These are phyloP conservation scores for Talaromyces sp. DNA, from an alignment of 2,329 filamentous ascomycete species.

Conservation along the genomic window DNA sequence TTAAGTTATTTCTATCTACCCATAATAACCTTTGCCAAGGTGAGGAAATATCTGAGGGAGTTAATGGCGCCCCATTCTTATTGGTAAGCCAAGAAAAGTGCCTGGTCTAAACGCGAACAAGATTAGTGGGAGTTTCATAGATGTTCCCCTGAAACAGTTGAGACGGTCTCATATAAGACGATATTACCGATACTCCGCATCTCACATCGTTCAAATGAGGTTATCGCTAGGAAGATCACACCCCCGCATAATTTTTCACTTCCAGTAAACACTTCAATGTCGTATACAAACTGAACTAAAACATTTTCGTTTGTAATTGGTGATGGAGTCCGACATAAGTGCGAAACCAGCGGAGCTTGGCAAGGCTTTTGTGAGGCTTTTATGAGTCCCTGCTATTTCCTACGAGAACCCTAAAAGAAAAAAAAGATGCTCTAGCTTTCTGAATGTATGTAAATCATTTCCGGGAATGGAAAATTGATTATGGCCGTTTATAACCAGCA, in stretches of 20 bases:
- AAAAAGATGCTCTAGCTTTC: neutral
- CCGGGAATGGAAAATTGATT: neutral
- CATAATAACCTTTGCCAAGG: too few relatives aligned
- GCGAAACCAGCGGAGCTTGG: neutral
- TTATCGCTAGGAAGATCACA: neutral
- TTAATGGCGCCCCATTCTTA: neutral
- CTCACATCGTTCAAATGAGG: neutral
- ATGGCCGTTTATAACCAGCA: neutral
- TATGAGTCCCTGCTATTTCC: neutral
- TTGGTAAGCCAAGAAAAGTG: neutral
- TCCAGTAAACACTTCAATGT: neutral
- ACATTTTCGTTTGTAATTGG: neutral
- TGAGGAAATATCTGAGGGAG: neutral
- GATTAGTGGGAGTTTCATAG: neutral
- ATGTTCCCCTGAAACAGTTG: neutral
- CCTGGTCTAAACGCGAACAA: neutral
- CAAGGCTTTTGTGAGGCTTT: neutral
- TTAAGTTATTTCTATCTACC: neutral
- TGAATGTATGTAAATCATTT: neutral
- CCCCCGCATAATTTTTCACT: neutral
- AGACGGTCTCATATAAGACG: neutral
- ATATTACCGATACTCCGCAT: neutral
- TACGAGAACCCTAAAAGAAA: neutral
- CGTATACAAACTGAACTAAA: neutral
- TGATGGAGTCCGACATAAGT: neutral